Percentiles rank a stretch among this genome's conserved stretches.
phyloP scores from a whole-genome alignment of 2,329 filamentous ascomycete species.

The Hymenoscyphus albidus region DNA sequence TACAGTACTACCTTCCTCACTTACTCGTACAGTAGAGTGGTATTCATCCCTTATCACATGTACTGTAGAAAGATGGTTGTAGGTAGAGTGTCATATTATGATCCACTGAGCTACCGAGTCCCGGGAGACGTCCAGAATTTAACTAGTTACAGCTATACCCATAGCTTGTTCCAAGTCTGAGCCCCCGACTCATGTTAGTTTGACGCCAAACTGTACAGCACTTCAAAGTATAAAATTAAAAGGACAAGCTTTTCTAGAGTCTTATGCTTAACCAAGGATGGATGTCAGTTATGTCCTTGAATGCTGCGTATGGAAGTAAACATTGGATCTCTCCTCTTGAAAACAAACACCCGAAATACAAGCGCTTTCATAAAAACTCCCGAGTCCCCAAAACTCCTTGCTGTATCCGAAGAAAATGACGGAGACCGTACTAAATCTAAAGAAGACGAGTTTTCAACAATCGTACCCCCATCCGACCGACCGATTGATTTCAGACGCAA shows the following conservation, averaged over 20 bases:
- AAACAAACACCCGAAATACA: neutral
- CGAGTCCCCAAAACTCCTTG: neutral
- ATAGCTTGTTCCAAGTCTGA: too few relatives aligned
- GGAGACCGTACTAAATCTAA: neutral
- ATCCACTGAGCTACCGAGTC: too few relatives aligned
- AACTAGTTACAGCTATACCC: too few relatives aligned
- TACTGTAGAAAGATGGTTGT: too few relatives aligned
- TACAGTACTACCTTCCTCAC: neutral
- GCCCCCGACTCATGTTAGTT: too few relatives aligned
- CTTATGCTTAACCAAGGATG: too few relatives aligned
- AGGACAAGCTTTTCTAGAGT: neutral
- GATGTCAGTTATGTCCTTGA: neutral
- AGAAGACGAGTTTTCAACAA: conserved; percentile 11
- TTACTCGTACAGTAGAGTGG: too few relatives aligned
- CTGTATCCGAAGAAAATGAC: neutral
- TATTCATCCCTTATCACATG: neutral
- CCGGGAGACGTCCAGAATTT: too few relatives aligned
- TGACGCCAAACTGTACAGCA: too few relatives aligned
- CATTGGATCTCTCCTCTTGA: neutral
- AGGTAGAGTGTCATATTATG: too few relatives aligned
- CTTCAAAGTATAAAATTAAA: neutral
- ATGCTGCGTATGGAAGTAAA: neutral
- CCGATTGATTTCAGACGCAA: conserved; percentile 24
- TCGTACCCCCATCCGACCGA: conserved; percentile 30
- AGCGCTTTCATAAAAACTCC: neutral